phyloP scores from a whole-genome alignment of 1,284 basidiomycete species.

The Leccinum subatratum region DNA sequence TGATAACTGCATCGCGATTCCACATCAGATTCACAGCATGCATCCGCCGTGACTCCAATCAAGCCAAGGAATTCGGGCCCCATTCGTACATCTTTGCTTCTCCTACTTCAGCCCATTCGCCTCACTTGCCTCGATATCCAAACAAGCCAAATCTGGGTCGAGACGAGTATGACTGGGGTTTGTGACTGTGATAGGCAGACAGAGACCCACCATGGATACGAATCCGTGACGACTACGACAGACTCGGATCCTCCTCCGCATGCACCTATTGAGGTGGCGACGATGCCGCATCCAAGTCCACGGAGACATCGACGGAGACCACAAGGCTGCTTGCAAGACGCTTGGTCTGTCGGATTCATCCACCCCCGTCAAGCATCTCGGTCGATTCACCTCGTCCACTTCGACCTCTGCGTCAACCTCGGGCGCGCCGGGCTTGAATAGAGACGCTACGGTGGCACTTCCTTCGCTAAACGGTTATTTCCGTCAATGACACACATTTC shows the following conservation, averaged over 20 bases:
- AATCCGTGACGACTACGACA: conserved; percentile 29
- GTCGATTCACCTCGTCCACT: conserved; percentile 10
- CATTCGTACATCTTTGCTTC: too few relatives aligned
- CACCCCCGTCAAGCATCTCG: conserved; percentile 18
- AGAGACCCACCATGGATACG: conserved; percentile 27
- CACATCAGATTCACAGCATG: conserved; percentile 65
- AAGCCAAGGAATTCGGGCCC: too few relatives aligned
- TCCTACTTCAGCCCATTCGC: too few relatives aligned
- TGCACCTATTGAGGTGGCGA: conserved; percentile 24
- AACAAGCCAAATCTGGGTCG: too few relatives aligned
- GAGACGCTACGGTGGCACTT: conserved; percentile 19
- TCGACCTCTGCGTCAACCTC: neutral
- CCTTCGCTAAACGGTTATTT: conserved; percentile 28
- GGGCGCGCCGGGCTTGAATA: conserved; percentile 2
- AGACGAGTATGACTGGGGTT: neutral
- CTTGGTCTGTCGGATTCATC: conserved; percentile 12
- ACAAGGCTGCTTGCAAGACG: conserved; percentile 2
- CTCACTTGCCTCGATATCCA: too few relatives aligned
- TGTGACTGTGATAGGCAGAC: conserved; percentile 22
- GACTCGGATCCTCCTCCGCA: conserved; percentile 29
- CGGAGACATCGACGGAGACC: conserved; percentile 16
- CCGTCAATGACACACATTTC: conserved; percentile 11
- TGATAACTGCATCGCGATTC: conserved; percentile 48
- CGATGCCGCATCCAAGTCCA: conserved; percentile 10
- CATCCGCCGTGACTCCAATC: conserved; percentile 39